These are phyloP conservation scores for Laburnicola sp. DNA, from an alignment of 2,329 filamentous ascomycete species.

Conservation along the genomic window DNA sequence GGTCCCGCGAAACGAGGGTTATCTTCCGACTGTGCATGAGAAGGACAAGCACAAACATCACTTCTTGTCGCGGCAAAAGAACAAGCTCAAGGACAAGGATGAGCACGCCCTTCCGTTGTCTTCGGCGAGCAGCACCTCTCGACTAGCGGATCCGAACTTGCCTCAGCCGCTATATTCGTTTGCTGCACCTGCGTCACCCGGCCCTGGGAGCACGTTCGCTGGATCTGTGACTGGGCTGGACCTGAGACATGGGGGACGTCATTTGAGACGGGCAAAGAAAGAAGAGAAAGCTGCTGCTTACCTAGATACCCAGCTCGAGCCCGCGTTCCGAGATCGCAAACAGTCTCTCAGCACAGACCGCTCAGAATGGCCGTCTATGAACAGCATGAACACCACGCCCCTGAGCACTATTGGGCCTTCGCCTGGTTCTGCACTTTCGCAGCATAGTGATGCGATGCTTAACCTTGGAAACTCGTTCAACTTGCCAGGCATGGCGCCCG, in stretches of 20 bases:
- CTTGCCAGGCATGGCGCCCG: conserved; percentile 55
- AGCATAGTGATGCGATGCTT: conserved; percentile 47
- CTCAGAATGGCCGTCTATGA: conserved; percentile 42
- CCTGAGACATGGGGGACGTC: conserved; percentile 74
- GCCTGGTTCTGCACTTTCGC: conserved; percentile 33
- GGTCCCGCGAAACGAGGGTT: conserved; percentile 57
- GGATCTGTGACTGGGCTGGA: conserved; percentile 83
- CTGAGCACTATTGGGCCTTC: conserved; percentile 20
- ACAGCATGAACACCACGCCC: conserved; percentile 29
- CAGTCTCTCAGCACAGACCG: conserved; percentile 46
- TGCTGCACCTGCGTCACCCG: conserved; percentile 72
- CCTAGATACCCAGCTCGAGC: conserved; percentile 38
- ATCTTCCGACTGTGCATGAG: conserved; percentile 39
- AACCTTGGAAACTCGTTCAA: conserved; percentile 53
- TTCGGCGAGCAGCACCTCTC: conserved; percentile 75
- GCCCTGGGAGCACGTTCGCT: conserved; percentile 68
- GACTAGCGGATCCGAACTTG: conserved; percentile 72
- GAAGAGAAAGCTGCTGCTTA: conserved; percentile 55
- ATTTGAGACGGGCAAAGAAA: conserved; percentile 72
- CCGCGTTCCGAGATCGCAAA: conserved; percentile 39
- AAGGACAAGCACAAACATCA: conserved; percentile 75
- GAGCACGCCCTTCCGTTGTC: conserved; percentile 71
- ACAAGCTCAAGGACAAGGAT: conserved; percentile 71
- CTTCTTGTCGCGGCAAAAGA: conserved; percentile 76
- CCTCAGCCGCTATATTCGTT: conserved; percentile 80